Percentiles rank a stretch among this genome's conserved stretches.
phyloP scores from a whole-genome alignment of 495 filamentous ascomycete genomes.

The Penicillium longicatenatum region DNA sequence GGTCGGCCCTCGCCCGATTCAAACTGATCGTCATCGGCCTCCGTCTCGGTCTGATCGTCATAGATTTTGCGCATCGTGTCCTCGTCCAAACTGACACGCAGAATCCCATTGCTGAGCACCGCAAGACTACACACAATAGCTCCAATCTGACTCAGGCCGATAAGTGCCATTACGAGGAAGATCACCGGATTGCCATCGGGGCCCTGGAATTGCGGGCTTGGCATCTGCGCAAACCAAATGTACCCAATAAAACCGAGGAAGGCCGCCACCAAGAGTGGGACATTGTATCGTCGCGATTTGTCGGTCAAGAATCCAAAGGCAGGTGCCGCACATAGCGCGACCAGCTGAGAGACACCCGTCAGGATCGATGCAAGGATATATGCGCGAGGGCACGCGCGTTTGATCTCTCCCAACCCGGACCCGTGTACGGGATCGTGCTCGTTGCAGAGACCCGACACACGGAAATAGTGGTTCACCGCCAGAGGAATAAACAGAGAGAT shows the following conservation, averaged over 20 bases:
- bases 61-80: constrained; percentile 29
- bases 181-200: constrained; percentile 62
- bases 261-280: constrained; percentile 72
- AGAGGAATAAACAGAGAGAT: constrained; percentile 94
- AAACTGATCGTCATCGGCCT: constrained; percentile 16
- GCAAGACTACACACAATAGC: constrained; percentile 92
- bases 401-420: constrained; percentile 61
- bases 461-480: constrained; percentile 87
- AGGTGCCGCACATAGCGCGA: constrained; percentile 82
- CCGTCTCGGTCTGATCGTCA: constrained; percentile 25
- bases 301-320: constrained; percentile 80
- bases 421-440: constrained; percentile 55
- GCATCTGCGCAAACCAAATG: constrained; percentile 64
- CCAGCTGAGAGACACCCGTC: constrained; percentile 83
- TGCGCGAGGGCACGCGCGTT: constrained; percentile 76
- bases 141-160: constrained; percentile 92
- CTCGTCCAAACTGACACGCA: constrained; percentile 47
- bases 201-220: constrained; percentile 66
- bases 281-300: constrained; percentile 60
- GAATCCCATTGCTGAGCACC: constrained; percentile 76
- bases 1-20: constrained; percentile 34
- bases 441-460: constrained; percentile 74
- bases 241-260: constrained; percentile 76
- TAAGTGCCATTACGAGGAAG: constrained; percentile 73
- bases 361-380: constrained; percentile 84